A percentile compares a stretch with the other conserved stretches of the same genome.
Evolutionary conservation across 176 grass and related monocot genomes (phyloP).

Genomic region (Avena insularis): DNA sequence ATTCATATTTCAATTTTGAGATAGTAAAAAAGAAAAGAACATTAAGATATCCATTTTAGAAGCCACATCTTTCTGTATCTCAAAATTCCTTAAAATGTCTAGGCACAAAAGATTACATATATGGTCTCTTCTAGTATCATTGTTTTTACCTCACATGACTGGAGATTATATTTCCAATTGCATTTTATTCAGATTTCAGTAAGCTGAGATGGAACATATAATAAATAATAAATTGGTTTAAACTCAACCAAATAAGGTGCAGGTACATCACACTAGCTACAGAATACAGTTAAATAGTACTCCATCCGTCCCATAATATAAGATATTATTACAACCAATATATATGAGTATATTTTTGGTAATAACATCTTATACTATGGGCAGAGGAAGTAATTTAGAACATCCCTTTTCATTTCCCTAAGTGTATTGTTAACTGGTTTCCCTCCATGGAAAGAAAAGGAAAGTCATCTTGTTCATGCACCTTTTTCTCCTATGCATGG

Average conservation of each 20-base stretch:
- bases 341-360: no score
- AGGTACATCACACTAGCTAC: background rate
- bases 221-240: background rate
- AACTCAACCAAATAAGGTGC: background rate
- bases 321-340: no score
- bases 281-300: background rate
- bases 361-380: no score
- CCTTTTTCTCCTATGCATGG: slow-evolving; percentile 3
- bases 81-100: background rate
- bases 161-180: background rate
- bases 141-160: background rate
- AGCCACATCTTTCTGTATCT: background rate
- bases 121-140: background rate
- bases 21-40: background rate
- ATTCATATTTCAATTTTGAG: background rate
- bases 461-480: background rate
- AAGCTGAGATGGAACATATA: background rate
- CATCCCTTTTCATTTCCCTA: background rate
- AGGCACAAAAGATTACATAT: background rate
- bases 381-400: background rate
- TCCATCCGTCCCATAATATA: no score
- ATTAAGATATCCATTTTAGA: background rate
- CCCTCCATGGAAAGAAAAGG: background rate
- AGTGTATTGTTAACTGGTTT: slow-evolving; percentile 4
- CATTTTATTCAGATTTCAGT: background rate